A percentile compares a stretch with the other conserved stretches of the same genome.
These are phyloP conservation scores for Nigrospora oryzae DNA, from an alignment of 2,329 filamentous ascomycete genomes.

Conservation along the genomic window DNA sequence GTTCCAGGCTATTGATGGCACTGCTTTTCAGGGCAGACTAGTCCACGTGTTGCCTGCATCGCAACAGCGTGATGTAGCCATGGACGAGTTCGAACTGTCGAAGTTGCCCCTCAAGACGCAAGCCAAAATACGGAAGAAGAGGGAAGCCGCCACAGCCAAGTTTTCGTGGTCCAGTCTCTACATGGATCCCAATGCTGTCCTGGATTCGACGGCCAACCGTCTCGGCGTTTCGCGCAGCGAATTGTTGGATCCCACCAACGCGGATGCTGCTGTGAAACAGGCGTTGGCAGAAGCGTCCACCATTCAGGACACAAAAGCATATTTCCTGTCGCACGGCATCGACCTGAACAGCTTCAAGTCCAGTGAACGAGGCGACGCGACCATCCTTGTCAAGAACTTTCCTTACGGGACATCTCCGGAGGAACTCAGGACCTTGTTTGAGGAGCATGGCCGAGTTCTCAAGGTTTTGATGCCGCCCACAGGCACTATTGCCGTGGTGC, in stretches of 20 bases:
- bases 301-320: conserved; percentile 92
- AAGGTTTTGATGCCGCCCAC: conserved; percentile 86
- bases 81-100: conserved; percentile 84
- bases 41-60: conserved; percentile 82
- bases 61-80: conserved; percentile 69
- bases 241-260: conserved; percentile 87
- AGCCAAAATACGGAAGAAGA: conserved; percentile 77
- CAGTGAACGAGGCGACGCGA: conserved; percentile 73
- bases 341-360: conserved; percentile 88
- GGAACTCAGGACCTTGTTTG: conserved; percentile 73
- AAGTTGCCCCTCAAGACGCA: conserved; percentile 94
- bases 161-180: conserved; percentile 99
- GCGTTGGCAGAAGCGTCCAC: conserved; percentile 93
- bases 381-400: conserved; percentile 92
- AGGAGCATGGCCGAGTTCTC: conserved; percentile 74
- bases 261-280: conserved; percentile 91
- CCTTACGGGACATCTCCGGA: conserved; percentile 72
- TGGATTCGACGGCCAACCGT: conserved; percentile 78
- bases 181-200: conserved; percentile 94
- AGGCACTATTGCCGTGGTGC: conserved; percentile 88
- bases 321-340: conserved; percentile 80
- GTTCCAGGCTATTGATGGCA: conserved; percentile 71
- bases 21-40: conserved; percentile 85
- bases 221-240: conserved; percentile 87
- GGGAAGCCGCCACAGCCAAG: conserved; percentile 64